Base-by-base conservation (phyloP, 169 alveolate genomes). In the Plasmodium relictum region DNA sequence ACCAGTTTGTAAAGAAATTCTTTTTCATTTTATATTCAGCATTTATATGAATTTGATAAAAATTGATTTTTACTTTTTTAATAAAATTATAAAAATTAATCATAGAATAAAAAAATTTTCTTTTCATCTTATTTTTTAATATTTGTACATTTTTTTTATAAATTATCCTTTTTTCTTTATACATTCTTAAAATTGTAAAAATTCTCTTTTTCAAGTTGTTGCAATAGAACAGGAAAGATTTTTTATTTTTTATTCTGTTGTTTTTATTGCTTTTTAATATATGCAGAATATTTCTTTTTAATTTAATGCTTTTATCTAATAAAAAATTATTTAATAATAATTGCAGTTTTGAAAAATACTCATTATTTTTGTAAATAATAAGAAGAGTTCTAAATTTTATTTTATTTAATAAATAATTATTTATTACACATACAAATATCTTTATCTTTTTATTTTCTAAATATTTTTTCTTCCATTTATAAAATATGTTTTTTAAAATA, bases 241-340 rank as follows among this genome's bases (percentile, higher is more conserved):
- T 76, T 26, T 54, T 76, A 48, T 63, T 24, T 24, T 52, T 76
- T 8, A 45, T 42, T 50, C 89, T n/a, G 6, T 26, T 76, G 10
- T 20, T 76, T 50, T 52, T 37, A 63, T 76, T 76, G 63, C 66
- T 54, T 63, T 62, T 65, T 52, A 76, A 76, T 26, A 63, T 62
- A 2, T n/a, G 18, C 12, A 65, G 63, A 2, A 76, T 18, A 16
- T 76, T 45, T 76, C 58, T 76, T 76, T 76, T 76, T 68, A 76
- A 16, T 76, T 44, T 76, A 37, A 14, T 50, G 61, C 66, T 63
- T 48, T 63, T 61, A 2, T 76, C 89, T 76, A 76, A 39, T 76
- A 76, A 76, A 44, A 76, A 63, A 54, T 76, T 61, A 41, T 45
- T 61, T 62, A 76, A 56, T 39, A 56, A 20, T 20, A 45, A 39